Evolutionary conservation across 2,329 filamentous ascomycete species (phyloP).

Genomic region (Myotisia sp.): DNA sequence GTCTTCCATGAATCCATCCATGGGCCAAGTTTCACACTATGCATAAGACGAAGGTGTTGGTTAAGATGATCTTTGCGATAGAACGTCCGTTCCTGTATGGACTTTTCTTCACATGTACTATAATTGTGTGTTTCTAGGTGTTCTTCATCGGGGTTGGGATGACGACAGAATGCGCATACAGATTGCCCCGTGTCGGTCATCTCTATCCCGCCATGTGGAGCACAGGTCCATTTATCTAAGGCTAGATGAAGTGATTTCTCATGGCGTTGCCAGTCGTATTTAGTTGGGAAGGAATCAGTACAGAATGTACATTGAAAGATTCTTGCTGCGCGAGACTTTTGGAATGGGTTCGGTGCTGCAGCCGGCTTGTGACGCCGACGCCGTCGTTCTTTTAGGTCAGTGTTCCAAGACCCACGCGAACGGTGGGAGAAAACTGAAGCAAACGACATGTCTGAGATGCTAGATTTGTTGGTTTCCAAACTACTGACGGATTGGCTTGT

Average conservation of each 20-base stretch:
- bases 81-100: conserved; percentile 45
- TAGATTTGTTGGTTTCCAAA: conserved; percentile 41
- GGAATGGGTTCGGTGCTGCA: conserved; percentile 28
- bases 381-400: conserved; percentile 45
- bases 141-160: conserved; percentile 38
- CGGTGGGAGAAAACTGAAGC: conserved; percentile 44
- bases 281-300: conserved; percentile 41
- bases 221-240: conserved; percentile 46
- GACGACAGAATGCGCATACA: conserved; percentile 46
- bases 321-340: conserved; percentile 30
- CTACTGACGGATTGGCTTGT: conserved; percentile 41
- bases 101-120: conserved; percentile 45
- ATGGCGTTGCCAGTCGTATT: conserved; percentile 47
- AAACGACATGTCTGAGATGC: conserved; percentile 40
- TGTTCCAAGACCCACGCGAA: conserved; percentile 42
- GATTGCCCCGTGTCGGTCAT: conserved; percentile 35
- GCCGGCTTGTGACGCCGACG: conserved; percentile 38
- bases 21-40: conserved; percentile 40
- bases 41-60: conserved; percentile 47
- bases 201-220: conserved; percentile 42
- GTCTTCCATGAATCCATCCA: conserved; percentile 48
- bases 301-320: conserved; percentile 47
- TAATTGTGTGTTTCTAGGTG: conserved; percentile 49
- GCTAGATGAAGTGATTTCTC: conserved; percentile 45
- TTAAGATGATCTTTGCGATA: conserved; percentile 50